Evolutionary conservation across 1,284 basidiomycete species (phyloP).

Genomic region (Papiliotrema nemorosa): DNA sequence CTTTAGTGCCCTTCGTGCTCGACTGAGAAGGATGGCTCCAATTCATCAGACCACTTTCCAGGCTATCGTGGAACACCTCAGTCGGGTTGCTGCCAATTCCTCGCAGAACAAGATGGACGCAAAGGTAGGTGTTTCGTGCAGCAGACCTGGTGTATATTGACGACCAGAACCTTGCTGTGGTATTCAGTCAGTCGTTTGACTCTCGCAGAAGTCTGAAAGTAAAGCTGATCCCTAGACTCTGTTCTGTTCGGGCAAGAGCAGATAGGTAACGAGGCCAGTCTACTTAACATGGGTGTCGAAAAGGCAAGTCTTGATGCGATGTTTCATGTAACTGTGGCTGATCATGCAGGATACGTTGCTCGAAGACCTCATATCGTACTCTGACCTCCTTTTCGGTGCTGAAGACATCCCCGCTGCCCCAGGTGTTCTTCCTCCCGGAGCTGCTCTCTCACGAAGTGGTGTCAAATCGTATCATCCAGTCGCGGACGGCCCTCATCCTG

Average conservation of each 20-base stretch:
- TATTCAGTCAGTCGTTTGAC: constrained; percentile 57
- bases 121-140: constrained; percentile 48
- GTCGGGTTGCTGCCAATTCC: constrained; percentile 64
- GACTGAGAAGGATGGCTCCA: constrained; percentile 75
- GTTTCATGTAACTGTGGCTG: constrained; percentile 1
- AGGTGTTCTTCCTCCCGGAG: constrained; percentile 24
- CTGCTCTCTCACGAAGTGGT: constrained; percentile 27
- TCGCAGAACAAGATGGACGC: constrained; percentile 92
- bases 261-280: constrained; percentile 66
- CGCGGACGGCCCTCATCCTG: constrained; percentile 25
- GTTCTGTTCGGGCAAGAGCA: constrained; percentile 90
- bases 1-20: constrained; percentile 69
- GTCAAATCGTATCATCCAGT: constrained; percentile 8
- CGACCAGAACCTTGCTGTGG: constrained; percentile 69
- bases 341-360: constrained; percentile 70
- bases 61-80: constrained; percentile 81
- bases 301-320: constrained; percentile 56
- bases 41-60: constrained; percentile 88
- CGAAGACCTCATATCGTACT: constrained; percentile 77
- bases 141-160: background rate
- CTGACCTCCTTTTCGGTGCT: constrained; percentile 48
- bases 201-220: background rate
- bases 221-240: constrained; percentile 38
- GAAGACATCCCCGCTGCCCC: constrained; percentile 27
- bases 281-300: constrained; percentile 64